These are phyloP conservation scores for Blastocystis sp. DNA, from an alignment of 352 stramenopile species.

Conservation along the genomic window DNA sequence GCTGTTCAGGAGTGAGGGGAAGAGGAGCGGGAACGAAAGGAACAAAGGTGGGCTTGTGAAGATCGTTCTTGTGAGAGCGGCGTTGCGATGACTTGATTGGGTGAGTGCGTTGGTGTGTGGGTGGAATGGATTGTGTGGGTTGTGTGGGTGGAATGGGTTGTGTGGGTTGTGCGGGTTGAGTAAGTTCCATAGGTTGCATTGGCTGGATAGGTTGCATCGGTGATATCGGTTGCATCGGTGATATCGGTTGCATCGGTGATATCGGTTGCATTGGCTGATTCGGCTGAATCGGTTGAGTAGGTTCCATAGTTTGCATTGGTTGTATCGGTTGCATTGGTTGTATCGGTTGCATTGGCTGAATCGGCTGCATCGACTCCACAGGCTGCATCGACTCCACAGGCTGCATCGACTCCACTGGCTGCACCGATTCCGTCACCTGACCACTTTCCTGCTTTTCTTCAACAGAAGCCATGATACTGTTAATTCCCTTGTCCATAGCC, in stretches of 20 bases:
- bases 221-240: neutral
- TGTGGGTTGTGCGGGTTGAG: neutral
- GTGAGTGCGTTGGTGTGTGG: too few species aligned
- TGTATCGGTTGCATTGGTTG: too few species aligned
- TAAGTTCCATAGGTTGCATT: neutral
- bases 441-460: too few species aligned
- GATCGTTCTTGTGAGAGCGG: neutral
- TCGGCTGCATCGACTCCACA: neutral
- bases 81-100: too few species aligned
- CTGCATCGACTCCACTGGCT: neutral
- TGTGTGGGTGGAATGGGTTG: neutral
- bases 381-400: neutral
- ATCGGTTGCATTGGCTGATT: neutral
- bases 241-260: neutral
- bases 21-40: neutral
- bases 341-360: too few species aligned
- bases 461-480: slow-evolving; percentile 17
- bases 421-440: too few species aligned
- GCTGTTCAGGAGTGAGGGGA: neutral
- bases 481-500: slow-evolving; percentile 34
- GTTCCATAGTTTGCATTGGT: too few species aligned
- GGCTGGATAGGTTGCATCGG: neutral
- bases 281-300: too few species aligned
- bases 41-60: neutral
- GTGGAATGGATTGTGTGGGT: neutral